Conservation (phyloP, 768 basidiomycete species). For the Leccinellum rugosiceps region DNA sequence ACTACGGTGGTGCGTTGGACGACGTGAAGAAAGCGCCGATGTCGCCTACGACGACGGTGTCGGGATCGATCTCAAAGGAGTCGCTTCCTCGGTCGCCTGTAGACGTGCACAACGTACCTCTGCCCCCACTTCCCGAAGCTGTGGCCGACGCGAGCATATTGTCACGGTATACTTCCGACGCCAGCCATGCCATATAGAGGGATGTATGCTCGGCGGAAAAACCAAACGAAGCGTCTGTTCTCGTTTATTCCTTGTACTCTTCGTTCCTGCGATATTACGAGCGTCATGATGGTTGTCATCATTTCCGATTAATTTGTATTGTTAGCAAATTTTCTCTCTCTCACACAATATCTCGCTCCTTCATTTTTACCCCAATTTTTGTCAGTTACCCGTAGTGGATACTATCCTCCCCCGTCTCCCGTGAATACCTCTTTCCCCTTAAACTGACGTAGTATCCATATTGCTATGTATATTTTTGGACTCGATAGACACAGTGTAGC, state of each 20-base stretch:
- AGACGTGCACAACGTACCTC: conserved; percentile 8
- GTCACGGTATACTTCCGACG: conserved; percentile 24
- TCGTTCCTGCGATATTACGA: background rate
- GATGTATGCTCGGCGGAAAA: background rate
- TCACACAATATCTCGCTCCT: conserved; percentile 3
- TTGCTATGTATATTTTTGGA: background rate
- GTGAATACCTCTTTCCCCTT: background rate
- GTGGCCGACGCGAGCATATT: conserved; percentile 9
- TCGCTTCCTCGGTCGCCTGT: conserved; percentile 24
- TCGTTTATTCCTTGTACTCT: background rate
- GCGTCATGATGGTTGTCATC: background rate
- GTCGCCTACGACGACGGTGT: conserved; percentile 19
- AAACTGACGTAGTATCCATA: background rate
- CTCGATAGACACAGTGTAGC: no score
- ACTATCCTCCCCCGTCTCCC: conserved; percentile 5
- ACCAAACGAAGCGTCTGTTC: background rate
- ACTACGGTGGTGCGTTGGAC: conserved; percentile 36
- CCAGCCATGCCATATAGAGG: conserved; percentile 15
- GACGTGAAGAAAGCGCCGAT: conserved; percentile 22
- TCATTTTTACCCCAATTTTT: background rate
- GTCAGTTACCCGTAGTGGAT: conserved; percentile 10
- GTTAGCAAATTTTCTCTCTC: conserved; percentile 15
- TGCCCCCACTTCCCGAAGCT: conserved; percentile 22
- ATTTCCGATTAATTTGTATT: conserved; percentile 24
- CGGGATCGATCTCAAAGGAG: conserved; percentile 27